These are phyloP conservation scores for Gossypium anomalum DNA, from an alignment of 345 rosid species.

Conservation along the genomic window DNA sequence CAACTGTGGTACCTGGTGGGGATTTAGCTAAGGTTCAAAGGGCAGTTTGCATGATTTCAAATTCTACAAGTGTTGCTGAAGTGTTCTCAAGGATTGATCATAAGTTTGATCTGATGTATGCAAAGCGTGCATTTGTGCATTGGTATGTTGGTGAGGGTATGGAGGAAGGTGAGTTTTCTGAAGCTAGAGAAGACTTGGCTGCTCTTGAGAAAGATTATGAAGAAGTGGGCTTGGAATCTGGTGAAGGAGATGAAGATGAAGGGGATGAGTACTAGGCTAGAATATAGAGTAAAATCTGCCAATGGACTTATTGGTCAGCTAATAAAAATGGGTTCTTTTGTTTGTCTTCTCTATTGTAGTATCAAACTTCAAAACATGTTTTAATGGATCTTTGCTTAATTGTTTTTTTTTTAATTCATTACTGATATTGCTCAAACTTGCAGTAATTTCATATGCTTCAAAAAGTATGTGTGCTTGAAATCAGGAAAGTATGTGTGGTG, in stretches of 20 bases:
- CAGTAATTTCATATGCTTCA: too few species aligned
- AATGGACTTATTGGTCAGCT: slow-evolving; percentile 28
- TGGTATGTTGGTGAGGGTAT: slow-evolving; percentile 84
- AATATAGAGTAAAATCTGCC: neutral
- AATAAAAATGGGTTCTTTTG: neutral
- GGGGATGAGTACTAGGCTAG: slow-evolving; percentile 41
- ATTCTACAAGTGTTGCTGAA: slow-evolving; percentile 72
- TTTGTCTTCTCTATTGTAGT: neutral
- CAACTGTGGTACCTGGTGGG: slow-evolving; percentile 67
- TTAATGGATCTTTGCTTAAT: neutral
- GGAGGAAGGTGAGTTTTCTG: slow-evolving; percentile 80
- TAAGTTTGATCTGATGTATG: slow-evolving; percentile 72
- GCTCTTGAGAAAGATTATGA: slow-evolving; percentile 44
- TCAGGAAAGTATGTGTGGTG: too few species aligned
- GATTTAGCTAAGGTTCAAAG: slow-evolving; percentile 76
- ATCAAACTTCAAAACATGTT: neutral
- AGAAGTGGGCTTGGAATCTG: slow-evolving; percentile 72
- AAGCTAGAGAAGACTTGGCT: slow-evolving; percentile 63
- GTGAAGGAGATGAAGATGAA: slow-evolving; percentile 66
- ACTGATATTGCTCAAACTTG: too few species aligned
- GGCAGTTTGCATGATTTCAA: slow-evolving; percentile 75
- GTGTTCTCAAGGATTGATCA: slow-evolving; percentile 71
- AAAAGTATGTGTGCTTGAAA: too few species aligned
- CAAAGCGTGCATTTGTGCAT: slow-evolving; percentile 71
- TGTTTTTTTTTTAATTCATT: neutral